Conservation (phyloP, 345 rosid species). For the Pistacia atlantica region DNA sequence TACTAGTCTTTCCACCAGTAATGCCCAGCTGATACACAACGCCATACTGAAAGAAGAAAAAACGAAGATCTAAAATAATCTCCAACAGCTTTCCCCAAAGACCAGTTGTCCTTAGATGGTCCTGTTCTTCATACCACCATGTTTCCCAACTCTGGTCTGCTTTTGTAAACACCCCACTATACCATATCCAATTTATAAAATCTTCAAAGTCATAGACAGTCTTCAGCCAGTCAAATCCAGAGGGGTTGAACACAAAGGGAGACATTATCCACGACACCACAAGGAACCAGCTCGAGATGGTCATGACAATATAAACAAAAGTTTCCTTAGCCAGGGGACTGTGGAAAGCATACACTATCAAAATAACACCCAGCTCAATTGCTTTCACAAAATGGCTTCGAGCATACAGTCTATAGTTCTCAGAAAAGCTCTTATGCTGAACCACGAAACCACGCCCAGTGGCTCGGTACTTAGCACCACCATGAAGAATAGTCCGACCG, state of each 20-base stretch:
- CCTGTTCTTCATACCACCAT: slow-evolving; percentile 95
- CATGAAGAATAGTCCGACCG: slow-evolving; percentile 90
- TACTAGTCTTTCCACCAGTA: slow-evolving; percentile 32
- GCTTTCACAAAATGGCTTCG: slow-evolving; percentile 94
- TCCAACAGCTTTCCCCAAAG: slow-evolving; percentile 67
- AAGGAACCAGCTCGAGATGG: slow-evolving; percentile 85
- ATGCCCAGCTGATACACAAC: slow-evolving; percentile 74
- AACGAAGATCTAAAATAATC: slow-evolving; percentile 80
- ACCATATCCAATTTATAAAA: slow-evolving; percentile 82
- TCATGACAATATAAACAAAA: slow-evolving; percentile 69
- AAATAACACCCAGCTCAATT: slow-evolving; percentile 80
- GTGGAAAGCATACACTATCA: slow-evolving; percentile 69
- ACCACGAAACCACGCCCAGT: slow-evolving; percentile 97
- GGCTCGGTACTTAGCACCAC: slow-evolving; percentile 91
- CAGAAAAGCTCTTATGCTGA: slow-evolving; percentile 76
- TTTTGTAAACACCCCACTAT: slow-evolving; percentile 52
- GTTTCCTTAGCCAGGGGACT: slow-evolving; percentile 58
- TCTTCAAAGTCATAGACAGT: slow-evolving; percentile 82
- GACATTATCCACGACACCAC: slow-evolving; percentile 89
- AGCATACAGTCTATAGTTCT: slow-evolving; percentile 79
- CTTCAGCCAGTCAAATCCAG: slow-evolving; percentile 94
- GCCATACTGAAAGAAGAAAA: slow-evolving; percentile 89
- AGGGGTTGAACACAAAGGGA: slow-evolving; percentile 86
- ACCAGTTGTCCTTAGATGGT: slow-evolving; percentile 77
- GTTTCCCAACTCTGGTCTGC: slow-evolving; percentile 90